Percentiles rank a stretch among this genome's conserved stretches.
These are phyloP conservation scores for Mycena pura DNA, from an alignment of 768 basidiomycete species.

Conservation along the genomic window DNA sequence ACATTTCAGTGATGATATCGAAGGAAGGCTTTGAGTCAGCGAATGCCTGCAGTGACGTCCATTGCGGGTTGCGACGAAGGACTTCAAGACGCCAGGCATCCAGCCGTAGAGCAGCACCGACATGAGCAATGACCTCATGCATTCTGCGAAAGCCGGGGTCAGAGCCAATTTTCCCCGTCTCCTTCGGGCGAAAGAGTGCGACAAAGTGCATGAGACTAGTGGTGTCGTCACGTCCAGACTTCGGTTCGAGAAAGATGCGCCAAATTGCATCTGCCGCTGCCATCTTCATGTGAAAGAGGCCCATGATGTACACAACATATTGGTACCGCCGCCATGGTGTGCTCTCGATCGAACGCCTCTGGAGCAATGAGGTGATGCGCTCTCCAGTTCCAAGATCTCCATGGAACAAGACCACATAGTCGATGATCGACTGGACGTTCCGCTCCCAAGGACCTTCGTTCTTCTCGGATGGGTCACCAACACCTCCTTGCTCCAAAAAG, in stretches of 20 bases:
- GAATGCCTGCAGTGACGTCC: conserved; percentile 33
- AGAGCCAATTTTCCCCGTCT: conserved; percentile 36
- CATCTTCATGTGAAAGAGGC: too few relatives aligned
- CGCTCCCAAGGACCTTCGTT: too few relatives aligned
- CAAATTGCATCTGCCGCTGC: conserved; percentile 38
- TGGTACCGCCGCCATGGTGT: too few relatives aligned
- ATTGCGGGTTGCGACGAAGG: neutral
- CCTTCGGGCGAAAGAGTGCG: conserved; percentile 32
- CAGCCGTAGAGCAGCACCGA: conserved; percentile 32
- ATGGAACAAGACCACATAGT: too few relatives aligned
- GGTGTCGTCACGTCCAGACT: conserved; percentile 17
- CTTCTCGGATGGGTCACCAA: too few relatives aligned
- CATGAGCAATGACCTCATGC: conserved; percentile 34
- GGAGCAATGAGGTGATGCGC: too few relatives aligned
- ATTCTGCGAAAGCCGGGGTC: conserved; percentile 38
- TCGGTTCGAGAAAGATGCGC: conserved; percentile 28
- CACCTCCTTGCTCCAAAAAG: too few relatives aligned
- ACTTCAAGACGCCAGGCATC: conserved; percentile 38
- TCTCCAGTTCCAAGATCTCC: too few relatives aligned
- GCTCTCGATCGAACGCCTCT: too few relatives aligned
- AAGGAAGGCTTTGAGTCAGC: conserved; percentile 38
- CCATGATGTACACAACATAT: too few relatives aligned
- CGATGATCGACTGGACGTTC: too few relatives aligned
- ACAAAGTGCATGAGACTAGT: conserved; percentile 30
- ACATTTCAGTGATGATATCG: conserved; percentile 32